These are phyloP conservation scores for Neonectria faginata DNA, from an alignment of 2,329 filamentous ascomycete species.

Conservation along the genomic window DNA sequence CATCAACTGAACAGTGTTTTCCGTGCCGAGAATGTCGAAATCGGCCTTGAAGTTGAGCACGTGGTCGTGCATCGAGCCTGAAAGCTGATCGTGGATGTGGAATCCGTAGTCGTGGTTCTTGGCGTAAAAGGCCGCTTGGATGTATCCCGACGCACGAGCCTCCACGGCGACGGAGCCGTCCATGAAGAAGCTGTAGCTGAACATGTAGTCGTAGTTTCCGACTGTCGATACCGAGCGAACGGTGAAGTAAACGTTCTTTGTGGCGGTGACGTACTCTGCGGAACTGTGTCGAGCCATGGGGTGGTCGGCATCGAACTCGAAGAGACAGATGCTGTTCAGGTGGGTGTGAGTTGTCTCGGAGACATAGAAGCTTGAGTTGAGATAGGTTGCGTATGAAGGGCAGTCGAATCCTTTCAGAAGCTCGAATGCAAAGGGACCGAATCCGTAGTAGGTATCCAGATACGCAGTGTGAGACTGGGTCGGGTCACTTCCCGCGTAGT, in stretches of 20 bases:
- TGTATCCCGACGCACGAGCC: conserved; percentile 54
- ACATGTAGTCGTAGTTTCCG: conserved; percentile 59
- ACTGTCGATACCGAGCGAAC: conserved; percentile 43
- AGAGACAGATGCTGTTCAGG: conserved; percentile 65
- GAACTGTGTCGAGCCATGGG: conserved; percentile 56
- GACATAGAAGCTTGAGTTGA: conserved; percentile 60
- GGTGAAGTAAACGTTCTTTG: conserved; percentile 22
- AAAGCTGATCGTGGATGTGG: conserved; percentile 52
- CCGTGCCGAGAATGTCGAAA: conserved; percentile 52
- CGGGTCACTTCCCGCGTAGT: conserved; percentile 63
- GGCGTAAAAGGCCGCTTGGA: conserved; percentile 53
- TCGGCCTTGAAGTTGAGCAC: conserved; percentile 56
- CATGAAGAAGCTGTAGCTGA: conserved; percentile 51
- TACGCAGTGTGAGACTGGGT: conserved; percentile 59
- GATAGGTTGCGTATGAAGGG: conserved; percentile 61
- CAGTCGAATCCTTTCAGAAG: conserved; percentile 64
- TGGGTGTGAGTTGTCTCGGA: conserved; percentile 58
- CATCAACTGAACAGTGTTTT: conserved; percentile 54
- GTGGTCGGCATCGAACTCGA: conserved; percentile 63
- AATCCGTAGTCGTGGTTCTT: conserved; percentile 51
- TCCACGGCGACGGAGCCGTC: conserved; percentile 54
- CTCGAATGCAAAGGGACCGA: conserved; percentile 59
- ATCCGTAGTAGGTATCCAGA: conserved; percentile 61
- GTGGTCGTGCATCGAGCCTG: conserved; percentile 55
- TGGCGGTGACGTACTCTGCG: conserved; percentile 13